A percentile compares a stretch with the other conserved stretches of the same genome.
Conservation (phyloP, 345 rosid species). For the Citrus inodora region DNA sequence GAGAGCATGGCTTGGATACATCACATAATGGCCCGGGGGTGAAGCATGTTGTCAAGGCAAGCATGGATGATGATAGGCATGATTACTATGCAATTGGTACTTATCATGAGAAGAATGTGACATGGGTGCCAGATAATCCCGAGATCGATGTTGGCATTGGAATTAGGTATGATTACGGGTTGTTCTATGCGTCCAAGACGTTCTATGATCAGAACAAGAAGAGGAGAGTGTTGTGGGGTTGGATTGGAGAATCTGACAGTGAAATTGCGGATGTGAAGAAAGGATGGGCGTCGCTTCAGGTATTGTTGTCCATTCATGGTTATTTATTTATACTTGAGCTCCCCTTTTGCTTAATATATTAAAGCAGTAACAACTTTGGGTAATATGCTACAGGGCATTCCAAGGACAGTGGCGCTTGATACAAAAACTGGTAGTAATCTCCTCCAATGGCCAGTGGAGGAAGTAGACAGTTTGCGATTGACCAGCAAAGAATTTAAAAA, state of each 20-base stretch:
- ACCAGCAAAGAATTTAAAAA: conserved; percentile 40
- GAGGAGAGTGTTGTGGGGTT: conserved; percentile 69
- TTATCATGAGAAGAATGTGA: conserved; percentile 37
- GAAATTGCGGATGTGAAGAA: conserved; percentile 56
- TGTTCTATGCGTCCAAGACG: conserved; percentile 69
- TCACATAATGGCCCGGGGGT: conserved; percentile 44
- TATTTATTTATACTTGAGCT: not conserved
- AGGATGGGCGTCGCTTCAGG: conserved; percentile 85
- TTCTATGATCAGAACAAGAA: conserved; percentile 50
- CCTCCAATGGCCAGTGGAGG: conserved; percentile 86
- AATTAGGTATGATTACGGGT: conserved; percentile 61
- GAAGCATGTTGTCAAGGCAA: conserved; percentile 60
- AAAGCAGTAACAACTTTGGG: not conserved
- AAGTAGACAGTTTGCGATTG: conserved; percentile 63
- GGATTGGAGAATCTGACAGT: conserved; percentile 70
- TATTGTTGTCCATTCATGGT: not conserved
- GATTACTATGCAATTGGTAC: conserved; percentile 67
- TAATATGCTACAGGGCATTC: conserved; percentile 49
- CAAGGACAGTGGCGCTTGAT: conserved; percentile 68
- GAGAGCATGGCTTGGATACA: conserved; percentile 47
- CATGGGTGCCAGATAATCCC: conserved; percentile 56
- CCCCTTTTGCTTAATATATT: not conserved
- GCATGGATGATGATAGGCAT: conserved; percentile 57
- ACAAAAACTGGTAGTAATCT: conserved; percentile 54
- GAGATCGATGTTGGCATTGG: conserved; percentile 63